Evolutionary conservation across 2,329 filamentous ascomycete species (phyloP).

Genomic region (Aspergillus aculeatinus): DNA sequence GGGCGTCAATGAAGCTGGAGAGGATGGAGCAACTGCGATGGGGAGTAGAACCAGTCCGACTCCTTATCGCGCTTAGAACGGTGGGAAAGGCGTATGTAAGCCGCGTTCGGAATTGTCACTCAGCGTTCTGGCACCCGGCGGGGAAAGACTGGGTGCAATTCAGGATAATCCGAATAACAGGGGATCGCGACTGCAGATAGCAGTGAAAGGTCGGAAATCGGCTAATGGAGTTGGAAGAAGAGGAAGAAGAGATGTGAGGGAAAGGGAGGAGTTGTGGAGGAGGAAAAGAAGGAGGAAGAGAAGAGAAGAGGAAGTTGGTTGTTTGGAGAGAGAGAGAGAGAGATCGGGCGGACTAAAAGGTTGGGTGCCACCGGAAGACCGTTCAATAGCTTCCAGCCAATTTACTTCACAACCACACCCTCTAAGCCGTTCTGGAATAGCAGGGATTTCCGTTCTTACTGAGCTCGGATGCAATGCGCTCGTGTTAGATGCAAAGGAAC

Average conservation of each 20-base stretch:
- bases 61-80: slow-evolving; percentile 13
- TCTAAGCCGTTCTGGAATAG: background rate
- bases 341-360: background rate
- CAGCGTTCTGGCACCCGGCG: too few species aligned
- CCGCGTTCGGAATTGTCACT: slow-evolving; percentile 17
- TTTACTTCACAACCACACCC: background rate
- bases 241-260: background rate
- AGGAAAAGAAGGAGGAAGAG: slow-evolving; percentile 14
- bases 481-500: background rate
- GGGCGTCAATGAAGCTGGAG: background rate
- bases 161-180: background rate
- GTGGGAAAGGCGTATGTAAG: slow-evolving; percentile 18
- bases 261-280: slow-evolving; percentile 10
- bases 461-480: background rate
- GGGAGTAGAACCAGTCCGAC: slow-evolving; percentile 12
- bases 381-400: background rate
- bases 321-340: background rate
- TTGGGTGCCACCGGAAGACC: background rate
- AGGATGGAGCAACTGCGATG: slow-evolving; percentile 3
- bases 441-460: background rate
- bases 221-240: background rate
- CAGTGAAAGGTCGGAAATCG: background rate
- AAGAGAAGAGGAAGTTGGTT: slow-evolving; percentile 11
- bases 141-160: background rate
- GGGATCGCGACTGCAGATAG: background rate